Evolutionary conservation across 192 early-diverging fungal genomes (phyloP), one percentile per base, ranked within the genome.

Genomic region (Backusella australiensis): DNA sequence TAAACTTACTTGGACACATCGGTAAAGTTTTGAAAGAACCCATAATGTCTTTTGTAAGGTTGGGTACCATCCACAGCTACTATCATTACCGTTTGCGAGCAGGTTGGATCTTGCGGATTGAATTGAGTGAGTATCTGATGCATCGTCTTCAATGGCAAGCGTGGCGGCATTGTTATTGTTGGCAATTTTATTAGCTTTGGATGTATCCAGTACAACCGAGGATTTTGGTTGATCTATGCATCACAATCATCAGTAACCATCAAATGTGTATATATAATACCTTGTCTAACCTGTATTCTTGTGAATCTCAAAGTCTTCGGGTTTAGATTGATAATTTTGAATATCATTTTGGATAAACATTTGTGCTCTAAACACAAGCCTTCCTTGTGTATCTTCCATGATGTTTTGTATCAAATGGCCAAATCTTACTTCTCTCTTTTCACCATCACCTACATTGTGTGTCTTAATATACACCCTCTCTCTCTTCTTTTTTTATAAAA

Each of bases 291-390:
- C 34, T 71, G 52, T 19, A 29, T 39, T 29, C 15, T 1, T 77
- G 9, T 82, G 81, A 67, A 85, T 83, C 39, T 88, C 80, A 70
- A 96, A 78, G 67, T 95, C 94, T 39, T 89, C 82, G 0, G 93
- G 87, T 21, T 90, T 84, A 29, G 93, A 90, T 44, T 88, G 90
- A 85, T 91, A 96, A 34, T 83, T 84, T 79, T 91, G 89, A 73
- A 96, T 95, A 75, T 96, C 92, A 67, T 82, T 83, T 15, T 88
- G 87, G 38, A 97, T 94, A 81, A 88, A 97, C 32, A 86, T 78
- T 82, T 97, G 89, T 4, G 95, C 92, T 44, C 96, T 88, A 85
- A 97, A 99, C 6, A 92, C 94, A 36, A 99, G 89, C 17, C 96
- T 80, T 71, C 90, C 89, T 80, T 99, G 97, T 5, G 96, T 83